Evolutionary conservation across 2,329 filamentous ascomycete species (phyloP), one percentile per base, ranked within the genome.

Genomic region (Calonectria pseudoreteaudii): DNA sequence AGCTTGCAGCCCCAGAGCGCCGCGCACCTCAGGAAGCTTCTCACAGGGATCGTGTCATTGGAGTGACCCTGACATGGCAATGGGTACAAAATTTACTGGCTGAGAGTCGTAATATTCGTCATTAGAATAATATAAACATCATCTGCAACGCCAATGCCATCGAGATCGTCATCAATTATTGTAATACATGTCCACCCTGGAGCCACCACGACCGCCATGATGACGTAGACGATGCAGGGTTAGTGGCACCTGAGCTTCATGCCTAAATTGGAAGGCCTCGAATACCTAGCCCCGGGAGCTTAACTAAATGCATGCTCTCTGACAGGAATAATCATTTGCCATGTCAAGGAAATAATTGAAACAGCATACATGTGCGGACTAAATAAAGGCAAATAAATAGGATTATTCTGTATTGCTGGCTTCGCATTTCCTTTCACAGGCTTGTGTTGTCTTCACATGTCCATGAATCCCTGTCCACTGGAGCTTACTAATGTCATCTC

Each of bases 161-260:
- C 60, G 41, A 53, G 60, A 74, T 74, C 73, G 74, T 79, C 73
- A 72, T 75, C 75, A 77, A 80, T 79, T 73, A 75, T 76, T 70
- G 72, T 73, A 76, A 80, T 74, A 69, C 66, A 73, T 75, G 73
- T 52, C 36, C 44, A 71, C 49, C 71, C 62, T 26, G 69, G 66
- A 71, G 69, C 70, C 68, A 66, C 53, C 60, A 26, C 31, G 34
- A n/a, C 69, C 72, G 76, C 75, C 74, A 78, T 70, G 73, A 80
- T 80, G 79, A 80, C 79, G 79, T 80, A 77, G 23, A 65, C 49
- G 30, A 73, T 71, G 36, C 72, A 74, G 72, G 34, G 53, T 26
- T 58, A 66, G 77, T 77, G 34, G 56, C 30, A 68, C 76, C 72
- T 62, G 73, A 80, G 78, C 78, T 80, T 28, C 75, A 72, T 75